phyloP scores from a whole-genome alignment of 2,329 filamentous ascomycete species.

The Phialophora macrospora region DNA sequence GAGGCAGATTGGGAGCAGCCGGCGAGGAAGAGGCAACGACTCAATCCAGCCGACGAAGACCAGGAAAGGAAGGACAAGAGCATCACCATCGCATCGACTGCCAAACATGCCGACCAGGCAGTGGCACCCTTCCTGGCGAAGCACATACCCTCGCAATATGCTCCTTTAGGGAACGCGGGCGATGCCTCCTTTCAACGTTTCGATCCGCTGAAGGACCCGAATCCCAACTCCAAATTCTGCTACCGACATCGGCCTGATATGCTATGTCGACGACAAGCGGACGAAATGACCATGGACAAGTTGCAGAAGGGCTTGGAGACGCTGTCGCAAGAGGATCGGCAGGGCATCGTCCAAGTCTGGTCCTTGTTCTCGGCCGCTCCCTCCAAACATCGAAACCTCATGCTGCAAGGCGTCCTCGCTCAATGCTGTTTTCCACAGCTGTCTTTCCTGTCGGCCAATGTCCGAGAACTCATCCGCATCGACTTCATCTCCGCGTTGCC shows the following conservation, averaged over 20 bases:
- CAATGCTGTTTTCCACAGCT: constrained; percentile 98
- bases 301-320: constrained; percentile 85
- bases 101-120: constrained; percentile 73
- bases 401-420: constrained; percentile 93
- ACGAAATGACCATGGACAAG: constrained; percentile 95
- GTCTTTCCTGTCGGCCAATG: constrained; percentile 86
- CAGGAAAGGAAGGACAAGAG: constrained; percentile 40
- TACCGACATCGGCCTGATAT: constrained; percentile 93
- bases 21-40: constrained; percentile 33
- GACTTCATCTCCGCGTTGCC: constrained; percentile 91
- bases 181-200: constrained; percentile 3
- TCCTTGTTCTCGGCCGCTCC: constrained; percentile 95
- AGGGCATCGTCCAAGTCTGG: constrained; percentile 97
- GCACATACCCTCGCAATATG: constrained; percentile 88
- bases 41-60: constrained; percentile 21
- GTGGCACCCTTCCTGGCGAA: constrained; percentile 87
- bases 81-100: constrained; percentile 51
- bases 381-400: constrained; percentile 89
- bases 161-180: constrained; percentile 64
- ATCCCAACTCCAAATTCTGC: constrained; percentile 78
- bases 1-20: constrained; percentile 33
- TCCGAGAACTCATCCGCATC: constrained; percentile 94
- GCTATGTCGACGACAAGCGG: constrained; percentile 88
- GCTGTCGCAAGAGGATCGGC: constrained; percentile 82
- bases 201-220: constrained; percentile 56